Conservation (phyloP, 441 rosid genomes). For the Eutrema salsugineum region DNA sequence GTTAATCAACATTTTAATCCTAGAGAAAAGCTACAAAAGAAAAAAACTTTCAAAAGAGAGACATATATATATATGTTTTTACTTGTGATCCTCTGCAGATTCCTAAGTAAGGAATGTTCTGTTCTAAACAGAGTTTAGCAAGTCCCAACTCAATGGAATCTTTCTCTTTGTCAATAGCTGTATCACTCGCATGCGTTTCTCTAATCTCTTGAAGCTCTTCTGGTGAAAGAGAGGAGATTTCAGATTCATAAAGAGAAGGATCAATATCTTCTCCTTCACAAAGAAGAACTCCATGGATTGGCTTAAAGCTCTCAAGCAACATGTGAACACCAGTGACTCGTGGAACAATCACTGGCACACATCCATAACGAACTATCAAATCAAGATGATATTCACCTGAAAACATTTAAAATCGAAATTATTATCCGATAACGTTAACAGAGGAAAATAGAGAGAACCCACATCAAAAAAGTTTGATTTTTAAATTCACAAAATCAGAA, state of each 20-base stretch:
- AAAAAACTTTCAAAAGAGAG: neutral
- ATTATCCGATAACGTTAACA: neutral
- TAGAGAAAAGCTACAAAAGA: neutral
- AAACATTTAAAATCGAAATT: neutral
- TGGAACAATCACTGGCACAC: conserved; percentile 87
- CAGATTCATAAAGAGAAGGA: conserved; percentile 71
- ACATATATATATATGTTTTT: neutral
- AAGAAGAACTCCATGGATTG: conserved; percentile 85
- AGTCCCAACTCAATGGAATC: conserved; percentile 75
- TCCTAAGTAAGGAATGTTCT: conserved; percentile 81
- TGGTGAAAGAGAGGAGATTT: conserved; percentile 43
- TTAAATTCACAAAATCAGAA: neutral
- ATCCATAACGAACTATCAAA: conserved; percentile 84
- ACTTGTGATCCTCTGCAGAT: conserved; percentile 87
- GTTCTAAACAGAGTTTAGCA: conserved; percentile 83
- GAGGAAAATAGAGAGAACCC: neutral
- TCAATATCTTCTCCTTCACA: conserved; percentile 95
- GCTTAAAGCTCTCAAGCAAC: conserved; percentile 81
- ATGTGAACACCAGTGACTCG: conserved; percentile 82
- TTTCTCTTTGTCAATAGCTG: conserved; percentile 70
- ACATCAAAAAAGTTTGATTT: neutral
- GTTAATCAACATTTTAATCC: neutral
- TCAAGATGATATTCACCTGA: conserved; percentile 91
- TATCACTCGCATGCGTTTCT: conserved; percentile 60
- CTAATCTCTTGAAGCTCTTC: conserved; percentile 74